Base-by-base conservation (phyloP, 208 protist genomes). In the Eutreptiella sp. region DNA sequence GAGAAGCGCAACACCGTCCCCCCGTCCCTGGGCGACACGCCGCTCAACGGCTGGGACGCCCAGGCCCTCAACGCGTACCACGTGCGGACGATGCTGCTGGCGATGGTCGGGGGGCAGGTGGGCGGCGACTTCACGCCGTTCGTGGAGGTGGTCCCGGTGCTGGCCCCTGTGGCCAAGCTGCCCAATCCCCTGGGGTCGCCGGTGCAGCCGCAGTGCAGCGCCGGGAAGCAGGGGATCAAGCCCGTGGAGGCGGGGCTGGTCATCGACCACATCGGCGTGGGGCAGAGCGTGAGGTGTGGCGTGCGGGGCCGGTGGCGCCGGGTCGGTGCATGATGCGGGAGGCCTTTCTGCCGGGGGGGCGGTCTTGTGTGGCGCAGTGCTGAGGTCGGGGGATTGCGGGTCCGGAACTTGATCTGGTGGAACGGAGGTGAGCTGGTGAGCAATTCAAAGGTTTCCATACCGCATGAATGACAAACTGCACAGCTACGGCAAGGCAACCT, bases 11-110 rank as follows among this genome's bases (percentile, higher is more conserved):
- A n/a, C n/a, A n/a, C n/a, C n/a, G 11, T 57, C 9, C 50, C 50
- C 31, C 14, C 29, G 36, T 57, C 39, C 36, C 24, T 57, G 31
- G 50, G 39, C 36, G 24, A 7, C 11, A 57, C 50, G 36, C 39
- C 50, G n/a, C 39, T 47, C 36, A 57, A 57, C 50, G 50, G 31
- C 21, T 57, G 23, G n/a, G 50, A 57, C 36, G 36, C 31, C 11
- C 50, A 57, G 36, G n/a, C 36, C n/a, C 21, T 57, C 11, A 57
- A 57, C 29, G 50, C 31, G 16, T 57, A 57, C 50, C 39, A 27
- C 50, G 39, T 33, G 31, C 50, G 50, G 16, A 57, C 39, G 21
- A 57, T 57, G n/a, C 31, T 53, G 23, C 29, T 57, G 7, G 14
- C 50, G 9, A 7, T 57, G 7, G 14, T 31, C 7, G 50, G 50